A percentile compares a stretch with the other conserved stretches of the same genome.
phyloP scores from a whole-genome alignment of 148 eudicot species.

The Suaeda aralocaspica region DNA sequence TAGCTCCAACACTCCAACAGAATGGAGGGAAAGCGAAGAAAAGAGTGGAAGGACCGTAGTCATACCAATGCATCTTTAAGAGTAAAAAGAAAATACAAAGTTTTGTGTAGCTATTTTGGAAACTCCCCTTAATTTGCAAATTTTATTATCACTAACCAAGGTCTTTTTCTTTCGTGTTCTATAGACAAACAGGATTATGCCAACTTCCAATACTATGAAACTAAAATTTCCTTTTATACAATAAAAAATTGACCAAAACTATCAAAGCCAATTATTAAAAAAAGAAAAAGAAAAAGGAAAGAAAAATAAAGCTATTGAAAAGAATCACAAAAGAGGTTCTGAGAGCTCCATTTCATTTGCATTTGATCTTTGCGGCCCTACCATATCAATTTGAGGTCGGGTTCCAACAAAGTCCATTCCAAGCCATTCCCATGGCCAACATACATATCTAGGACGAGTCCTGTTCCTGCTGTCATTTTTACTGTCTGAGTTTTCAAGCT shows the following conservation, averaged over 20 bases:
- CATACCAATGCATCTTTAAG: too few relatives aligned
- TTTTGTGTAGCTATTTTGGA: too few relatives aligned
- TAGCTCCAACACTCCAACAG: too few relatives aligned
- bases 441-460: conserved; percentile 58
- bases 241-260: background rate
- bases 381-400: conserved; percentile 27
- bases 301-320: too few relatives aligned
- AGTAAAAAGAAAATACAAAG: too few relatives aligned
- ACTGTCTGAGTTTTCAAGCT: conserved; percentile 64
- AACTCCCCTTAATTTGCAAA: background rate
- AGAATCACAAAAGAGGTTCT: conserved; percentile 70
- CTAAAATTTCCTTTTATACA: conserved; percentile 20
- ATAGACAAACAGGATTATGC: conserved; percentile 9
- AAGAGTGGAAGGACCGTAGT: too few relatives aligned
- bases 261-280: background rate
- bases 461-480: conserved; percentile 37
- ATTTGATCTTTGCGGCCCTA: conserved; percentile 48
- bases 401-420: conserved; percentile 80
- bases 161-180: background rate
- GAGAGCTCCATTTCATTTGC: conserved; percentile 98
- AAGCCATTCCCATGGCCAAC: conserved; percentile 99
- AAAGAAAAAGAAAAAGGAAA: conserved; percentile 11
- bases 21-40: too few relatives aligned
- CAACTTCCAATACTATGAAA: conserved; percentile 1
- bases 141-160: background rate